phyloP scores from a whole-genome alignment of 208 protist species.

The Herpetomonas tarakana region DNA sequence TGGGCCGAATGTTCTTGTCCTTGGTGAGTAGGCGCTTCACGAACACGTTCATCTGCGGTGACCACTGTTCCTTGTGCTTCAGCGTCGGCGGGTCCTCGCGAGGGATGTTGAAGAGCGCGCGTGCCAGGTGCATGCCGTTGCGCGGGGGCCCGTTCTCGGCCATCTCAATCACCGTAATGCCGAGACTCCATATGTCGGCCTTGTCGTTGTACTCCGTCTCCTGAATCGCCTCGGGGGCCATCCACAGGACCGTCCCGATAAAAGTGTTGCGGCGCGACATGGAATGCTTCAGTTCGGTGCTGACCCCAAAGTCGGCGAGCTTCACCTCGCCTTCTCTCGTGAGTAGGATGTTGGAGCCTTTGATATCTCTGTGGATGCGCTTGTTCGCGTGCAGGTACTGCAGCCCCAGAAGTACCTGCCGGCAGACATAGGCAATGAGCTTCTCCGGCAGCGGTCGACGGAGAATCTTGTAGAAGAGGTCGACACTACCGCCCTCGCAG shows the following conservation, averaged over 20 bases:
- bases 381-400: constrained; percentile 87
- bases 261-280: constrained; percentile 89
- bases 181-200: constrained; percentile 95
- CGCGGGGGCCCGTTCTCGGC: constrained; percentile 93
- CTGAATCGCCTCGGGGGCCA: constrained; percentile 91
- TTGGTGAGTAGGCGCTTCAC: constrained; percentile 76
- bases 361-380: constrained; percentile 94
- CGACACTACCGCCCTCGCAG: constrained; percentile 90
- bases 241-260: constrained; percentile 91
- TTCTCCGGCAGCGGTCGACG: constrained; percentile 66
- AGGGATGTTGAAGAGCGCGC: constrained; percentile 70
- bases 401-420: constrained; percentile 77
- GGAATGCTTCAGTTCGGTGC: constrained; percentile 74
- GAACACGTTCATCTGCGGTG: constrained; percentile 85
- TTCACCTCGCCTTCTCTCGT: constrained; percentile 89
- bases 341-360: constrained; percentile 92
- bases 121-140: constrained; percentile 82
- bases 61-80: constrained; percentile 80
- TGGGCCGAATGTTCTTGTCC: constrained; percentile 69
- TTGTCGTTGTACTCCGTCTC: constrained; percentile 90
- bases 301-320: constrained; percentile 92
- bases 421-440: constrained; percentile 87
- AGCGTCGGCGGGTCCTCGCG: constrained; percentile 73
- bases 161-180: constrained; percentile 96
- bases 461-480: constrained; percentile 83